Base-by-base conservation (phyloP, 1,284 basidiomycete genomes). In the Sphaerobolus stellatus region DNA sequence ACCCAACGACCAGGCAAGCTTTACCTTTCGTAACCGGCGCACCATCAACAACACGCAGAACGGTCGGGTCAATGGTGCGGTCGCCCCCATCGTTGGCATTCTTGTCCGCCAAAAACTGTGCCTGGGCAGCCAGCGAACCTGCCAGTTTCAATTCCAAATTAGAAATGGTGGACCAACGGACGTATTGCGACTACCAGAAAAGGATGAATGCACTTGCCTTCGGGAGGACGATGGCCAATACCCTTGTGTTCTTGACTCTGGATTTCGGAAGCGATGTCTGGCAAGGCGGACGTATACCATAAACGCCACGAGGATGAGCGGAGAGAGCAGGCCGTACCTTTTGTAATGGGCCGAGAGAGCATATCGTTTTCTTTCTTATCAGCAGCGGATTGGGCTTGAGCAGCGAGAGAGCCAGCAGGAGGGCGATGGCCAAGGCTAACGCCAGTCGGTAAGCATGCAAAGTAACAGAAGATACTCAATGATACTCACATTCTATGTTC, bases 351-450 rank as follows among this genome's bases (percentile, higher is more conserved):
- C 13, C 20, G 41, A 27, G 41, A n/a, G n/a, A n/a, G n/a, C 2
- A 13, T 43, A 6, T 6, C 41, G n/a, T 48, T 31, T 13, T 48
- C 14, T 13, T 20, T 24, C 33, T 47, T 46, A 13, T 33, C 52
- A 16, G 52, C 54, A 9, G 48, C 44, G 13, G 51, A 31, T 40
- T 59, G 56, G 22, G 52, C 55, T 40, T 57, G 51, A 24, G 56
- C 51, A 14, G 58, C 58, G 3, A 59, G 52, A 3, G 51, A 54
- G 13, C 50, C 51, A 14, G 24, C 50, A 20, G 51, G 58, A n/a
- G 51, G 56, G 31, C 52, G 51, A 43, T 54, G 49, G 24, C 52
- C 50, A 30, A 59, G 40, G 29, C 52, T 54, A 36, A 13, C 5
- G 25, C 25, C 2, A 4, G 4, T 9, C 14, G n/a, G n/a, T 18